Evolutionary conservation across 176 grass and related monocot genomes (phyloP), one percentile per base, ranked within the genome.

Genomic region (Juncus effusus): DNA sequence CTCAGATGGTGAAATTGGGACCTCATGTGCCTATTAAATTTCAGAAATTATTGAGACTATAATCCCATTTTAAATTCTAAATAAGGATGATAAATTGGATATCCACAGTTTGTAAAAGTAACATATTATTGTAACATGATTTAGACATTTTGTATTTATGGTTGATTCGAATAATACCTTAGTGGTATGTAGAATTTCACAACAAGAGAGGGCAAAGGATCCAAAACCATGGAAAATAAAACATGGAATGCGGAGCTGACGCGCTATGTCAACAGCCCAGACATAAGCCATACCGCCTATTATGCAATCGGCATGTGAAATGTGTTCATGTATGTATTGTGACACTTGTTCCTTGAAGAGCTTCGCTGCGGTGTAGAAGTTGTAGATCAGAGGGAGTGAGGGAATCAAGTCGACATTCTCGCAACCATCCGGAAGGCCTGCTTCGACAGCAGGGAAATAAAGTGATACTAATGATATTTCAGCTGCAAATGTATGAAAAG

Each of bases 151-250:
- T 28, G 19, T 1, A 28, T 28, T 28, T 0, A 28, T 28, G 19
- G 19, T 28, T 28, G 19, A 28, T 28, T 28, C 19, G 19, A 28
- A 28, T 28, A 28, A 28, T 28, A 28, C 19, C 37, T 64, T 42
- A 54, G 81, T 76, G 13, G 16, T n/a, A 78, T 63, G 72, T 13
- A 95, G 83, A 50, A 74, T 44, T 19, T 95, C 80, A 58, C 82
- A 51, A 69, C 77, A 77, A 13, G 81, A 64, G 10, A 84, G 39
- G 0, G 83, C 79, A 57, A 84, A 84, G 19, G 77, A 85, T 55
- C 83, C 76, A 14, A 51, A 90, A 0, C 90, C 90, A 66, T 90
- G 90, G 75, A 90, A 90, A 62, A 86, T 37, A 47, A 90, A 84
- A 72, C 86, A 90, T 4, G 86, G 86, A 7, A 86, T 62, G 44